Percentiles rank a stretch among this genome's conserved stretches.
Conservation (phyloP, 106 monocot species). For the Amphibolis antarctica region DNA sequence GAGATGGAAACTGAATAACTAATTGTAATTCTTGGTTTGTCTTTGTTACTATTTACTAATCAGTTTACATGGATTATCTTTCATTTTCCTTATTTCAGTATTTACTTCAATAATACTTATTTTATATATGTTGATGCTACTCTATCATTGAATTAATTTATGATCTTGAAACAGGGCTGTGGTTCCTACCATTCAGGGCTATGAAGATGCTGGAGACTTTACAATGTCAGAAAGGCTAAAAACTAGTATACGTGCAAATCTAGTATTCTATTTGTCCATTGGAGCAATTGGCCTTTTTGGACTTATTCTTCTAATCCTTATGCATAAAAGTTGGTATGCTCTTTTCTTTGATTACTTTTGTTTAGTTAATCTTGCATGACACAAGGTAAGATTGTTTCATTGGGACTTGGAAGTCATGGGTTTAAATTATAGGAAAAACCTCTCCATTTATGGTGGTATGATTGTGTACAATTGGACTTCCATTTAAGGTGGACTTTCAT, state of each 20-base stretch:
- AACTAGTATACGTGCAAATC: conserved; percentile 69
- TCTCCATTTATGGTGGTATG: too few species aligned
- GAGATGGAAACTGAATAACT: too few species aligned
- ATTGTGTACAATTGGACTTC: too few species aligned
- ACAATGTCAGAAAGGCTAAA: conserved; percentile 81
- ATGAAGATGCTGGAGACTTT: conserved; percentile 98
- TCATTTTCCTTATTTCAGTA: not conserved
- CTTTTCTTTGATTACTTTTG: not conserved
- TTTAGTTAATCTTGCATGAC: not conserved
- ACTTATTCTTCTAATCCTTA: conserved; percentile 76
- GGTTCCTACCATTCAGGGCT: conserved; percentile 90
- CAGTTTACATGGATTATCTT: not conserved
- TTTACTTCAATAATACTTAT: not conserved
- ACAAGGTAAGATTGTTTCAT: not conserved
- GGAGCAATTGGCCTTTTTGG: conserved; percentile 88
- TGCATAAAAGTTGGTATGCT: conserved; percentile 50
- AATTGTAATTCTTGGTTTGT: too few species aligned
- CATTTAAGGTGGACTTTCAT: too few species aligned
- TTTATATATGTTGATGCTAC: not conserved
- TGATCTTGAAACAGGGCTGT: conserved; percentile 66
- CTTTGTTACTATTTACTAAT: too few species aligned
- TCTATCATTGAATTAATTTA: conserved; percentile 5
- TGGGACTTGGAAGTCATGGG: too few species aligned
- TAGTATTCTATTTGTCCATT: conserved; percentile 77
- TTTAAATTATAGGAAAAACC: too few species aligned